These are phyloP conservation scores for Boletus coccyginus DNA, from an alignment of 768 basidiomycete species.

Conservation along the genomic window DNA sequence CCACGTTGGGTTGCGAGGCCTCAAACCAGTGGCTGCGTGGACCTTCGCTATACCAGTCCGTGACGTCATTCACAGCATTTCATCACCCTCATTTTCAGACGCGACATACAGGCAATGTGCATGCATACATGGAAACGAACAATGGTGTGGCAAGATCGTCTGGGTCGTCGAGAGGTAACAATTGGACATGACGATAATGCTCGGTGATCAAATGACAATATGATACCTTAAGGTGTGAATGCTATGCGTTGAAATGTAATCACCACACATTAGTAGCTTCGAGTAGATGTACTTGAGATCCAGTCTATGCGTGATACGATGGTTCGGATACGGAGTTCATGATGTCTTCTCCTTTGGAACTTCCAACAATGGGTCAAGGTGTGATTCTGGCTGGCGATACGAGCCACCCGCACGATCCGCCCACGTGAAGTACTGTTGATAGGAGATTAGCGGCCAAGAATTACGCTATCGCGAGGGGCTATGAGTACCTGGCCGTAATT, in stretches of 20 bases:
- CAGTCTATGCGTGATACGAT: slow-evolving; percentile 6
- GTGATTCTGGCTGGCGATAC: slow-evolving; percentile 83
- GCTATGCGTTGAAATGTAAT: not conserved
- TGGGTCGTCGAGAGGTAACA: no score
- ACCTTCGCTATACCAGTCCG: no score
- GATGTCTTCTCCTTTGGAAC: slow-evolving; percentile 31
- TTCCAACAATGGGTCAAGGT: slow-evolving; percentile 83
- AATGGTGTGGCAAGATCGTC: no score
- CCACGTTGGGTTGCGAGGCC: no score
- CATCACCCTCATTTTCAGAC: no score
- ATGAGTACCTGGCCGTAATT: slow-evolving; percentile 88
- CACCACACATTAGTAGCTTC: slow-evolving; percentile 18
- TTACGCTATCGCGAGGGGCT: not conserved
- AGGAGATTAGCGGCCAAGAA: slow-evolving; percentile 14
- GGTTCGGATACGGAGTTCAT: not conserved
- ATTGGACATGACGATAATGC: no score
- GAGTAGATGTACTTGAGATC: slow-evolving; percentile 16
- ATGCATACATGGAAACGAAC: no score
- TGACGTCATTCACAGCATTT: no score
- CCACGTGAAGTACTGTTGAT: slow-evolving; percentile 91
- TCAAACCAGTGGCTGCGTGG: no score
- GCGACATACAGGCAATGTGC: no score
- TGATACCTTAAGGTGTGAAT: not conserved
- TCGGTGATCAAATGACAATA: not conserved
- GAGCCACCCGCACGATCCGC: slow-evolving; percentile 82